phyloP scores from a whole-genome alignment of 2,329 filamentous ascomycete species.

The Elsinoe perseae region DNA sequence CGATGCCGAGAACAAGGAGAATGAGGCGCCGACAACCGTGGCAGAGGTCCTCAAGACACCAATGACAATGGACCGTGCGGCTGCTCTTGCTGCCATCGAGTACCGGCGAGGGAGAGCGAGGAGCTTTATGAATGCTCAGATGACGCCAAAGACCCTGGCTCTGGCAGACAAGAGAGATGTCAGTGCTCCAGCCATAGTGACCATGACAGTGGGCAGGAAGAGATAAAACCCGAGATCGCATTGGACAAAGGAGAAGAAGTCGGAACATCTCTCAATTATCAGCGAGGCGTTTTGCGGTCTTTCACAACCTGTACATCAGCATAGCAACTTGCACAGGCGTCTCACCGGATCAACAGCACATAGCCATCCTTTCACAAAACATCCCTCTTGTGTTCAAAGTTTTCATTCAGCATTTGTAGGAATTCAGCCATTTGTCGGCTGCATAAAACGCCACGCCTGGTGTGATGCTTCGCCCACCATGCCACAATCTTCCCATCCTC shows the following conservation, averaged over 20 bases:
- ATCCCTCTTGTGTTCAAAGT: not conserved
- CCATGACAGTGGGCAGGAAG: slow-evolving; percentile 16
- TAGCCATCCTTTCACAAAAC: not conserved
- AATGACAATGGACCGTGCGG: slow-evolving; percentile 49
- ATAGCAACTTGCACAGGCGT: not conserved
- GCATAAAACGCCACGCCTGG: slow-evolving; percentile 17
- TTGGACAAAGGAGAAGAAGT: not conserved
- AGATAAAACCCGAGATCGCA: slow-evolving; percentile 3
- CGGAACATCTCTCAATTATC: not conserved
- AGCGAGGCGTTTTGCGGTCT: slow-evolving; percentile 11
- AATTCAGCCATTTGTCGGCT: slow-evolving; percentile 2
- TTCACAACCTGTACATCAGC: slow-evolving; percentile 9
- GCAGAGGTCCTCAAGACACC: slow-evolving; percentile 28
- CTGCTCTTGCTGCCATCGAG: slow-evolving; percentile 67
- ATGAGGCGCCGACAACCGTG: slow-evolving; percentile 28
- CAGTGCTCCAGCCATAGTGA: slow-evolving; percentile 33
- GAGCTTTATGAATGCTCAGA: slow-evolving; percentile 56
- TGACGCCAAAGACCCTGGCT: slow-evolving; percentile 55
- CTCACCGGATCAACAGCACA: not conserved
- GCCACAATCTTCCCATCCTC: slow-evolving; percentile 9
- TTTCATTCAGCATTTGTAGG: slow-evolving; percentile 16
- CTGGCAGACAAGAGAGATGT: slow-evolving; percentile 41
- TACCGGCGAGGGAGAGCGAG: slow-evolving; percentile 63
- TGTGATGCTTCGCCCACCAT: slow-evolving; percentile 16
- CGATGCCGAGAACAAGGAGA: slow-evolving; percentile 18